Conservation (phyloP, 169 alveolate species). For the Plasmodium billcollinsi region DNA sequence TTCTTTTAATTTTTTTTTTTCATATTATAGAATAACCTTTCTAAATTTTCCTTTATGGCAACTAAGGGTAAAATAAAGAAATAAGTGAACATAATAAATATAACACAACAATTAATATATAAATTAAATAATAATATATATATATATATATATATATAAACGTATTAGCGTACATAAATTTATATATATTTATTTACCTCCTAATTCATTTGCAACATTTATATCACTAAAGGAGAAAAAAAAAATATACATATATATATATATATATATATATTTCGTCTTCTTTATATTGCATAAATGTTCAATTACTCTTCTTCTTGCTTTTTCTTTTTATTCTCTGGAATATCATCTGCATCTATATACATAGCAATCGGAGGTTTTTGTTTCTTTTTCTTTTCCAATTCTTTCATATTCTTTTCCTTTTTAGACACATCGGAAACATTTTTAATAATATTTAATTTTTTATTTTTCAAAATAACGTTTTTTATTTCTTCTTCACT, state of each 20-base stretch:
- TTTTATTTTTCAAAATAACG: constrained; percentile 23
- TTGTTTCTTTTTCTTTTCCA: constrained; percentile 18
- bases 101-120: background rate
- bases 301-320: constrained; percentile 44
- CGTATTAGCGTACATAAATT: background rate
- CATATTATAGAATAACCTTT: constrained; percentile 18
- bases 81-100: constrained; percentile 5
- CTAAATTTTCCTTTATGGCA: constrained; percentile 45
- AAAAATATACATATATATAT: background rate
- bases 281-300: too few relatives aligned
- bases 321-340: constrained; percentile 3
- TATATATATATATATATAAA: background rate
- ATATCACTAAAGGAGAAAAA: constrained; percentile 40
- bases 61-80: constrained; percentile 10
- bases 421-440: constrained; percentile 51
- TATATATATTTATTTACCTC: constrained; percentile 13
- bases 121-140: background rate
- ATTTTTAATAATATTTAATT: constrained; percentile 30
- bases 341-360: constrained; percentile 60
- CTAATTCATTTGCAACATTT: constrained; percentile 51
- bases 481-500: constrained; percentile 50
- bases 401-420: constrained; percentile 14
- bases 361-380: constrained; percentile 50
- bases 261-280: too few relatives aligned
- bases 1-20: constrained; percentile 7